phyloP scores from a whole-genome alignment of 2,329 filamentous ascomycete species.

The Ciborinia camelliae region DNA sequence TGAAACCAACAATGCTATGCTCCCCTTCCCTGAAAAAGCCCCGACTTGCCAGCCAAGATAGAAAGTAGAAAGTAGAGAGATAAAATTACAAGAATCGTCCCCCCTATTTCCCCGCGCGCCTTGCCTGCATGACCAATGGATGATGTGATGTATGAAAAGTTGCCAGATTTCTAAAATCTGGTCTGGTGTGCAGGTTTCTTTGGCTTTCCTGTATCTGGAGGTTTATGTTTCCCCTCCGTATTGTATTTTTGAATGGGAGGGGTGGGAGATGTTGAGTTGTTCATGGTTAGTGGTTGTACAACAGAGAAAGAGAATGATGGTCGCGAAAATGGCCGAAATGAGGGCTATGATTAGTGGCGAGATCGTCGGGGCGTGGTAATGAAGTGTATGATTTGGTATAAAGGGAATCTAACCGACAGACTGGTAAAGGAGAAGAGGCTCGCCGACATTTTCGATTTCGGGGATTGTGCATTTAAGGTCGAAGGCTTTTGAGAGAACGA shows the following conservation, averaged over 20 bases:
- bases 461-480: conserved; percentile 98
- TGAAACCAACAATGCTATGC: conserved; percentile 1
- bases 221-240: neutral
- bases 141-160: neutral
- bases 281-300: neutral
- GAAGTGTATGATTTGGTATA: neutral
- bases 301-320: neutral
- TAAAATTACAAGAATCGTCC: conserved; percentile 14
- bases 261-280: neutral
- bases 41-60: neutral
- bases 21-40: neutral
- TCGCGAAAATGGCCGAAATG: neutral
- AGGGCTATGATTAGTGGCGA: neutral
- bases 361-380: neutral
- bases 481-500: conserved; percentile 96
- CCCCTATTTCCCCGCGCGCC: conserved; percentile 9
- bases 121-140: conserved; percentile 7
- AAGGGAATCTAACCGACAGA: conserved; percentile 40
- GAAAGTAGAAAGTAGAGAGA: conserved; percentile 9
- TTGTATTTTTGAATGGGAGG: neutral
- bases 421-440: conserved; percentile 90
- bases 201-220: neutral
- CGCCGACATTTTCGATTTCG: conserved; percentile 96
- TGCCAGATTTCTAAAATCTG: conserved; percentile 5
- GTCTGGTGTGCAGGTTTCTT: neutral